Percentiles rank a stretch among this genome's conserved stretches.
Evolutionary conservation across 139 green algal genomes (phyloP).

Genomic region (Pycnococcus provasolii): DNA sequence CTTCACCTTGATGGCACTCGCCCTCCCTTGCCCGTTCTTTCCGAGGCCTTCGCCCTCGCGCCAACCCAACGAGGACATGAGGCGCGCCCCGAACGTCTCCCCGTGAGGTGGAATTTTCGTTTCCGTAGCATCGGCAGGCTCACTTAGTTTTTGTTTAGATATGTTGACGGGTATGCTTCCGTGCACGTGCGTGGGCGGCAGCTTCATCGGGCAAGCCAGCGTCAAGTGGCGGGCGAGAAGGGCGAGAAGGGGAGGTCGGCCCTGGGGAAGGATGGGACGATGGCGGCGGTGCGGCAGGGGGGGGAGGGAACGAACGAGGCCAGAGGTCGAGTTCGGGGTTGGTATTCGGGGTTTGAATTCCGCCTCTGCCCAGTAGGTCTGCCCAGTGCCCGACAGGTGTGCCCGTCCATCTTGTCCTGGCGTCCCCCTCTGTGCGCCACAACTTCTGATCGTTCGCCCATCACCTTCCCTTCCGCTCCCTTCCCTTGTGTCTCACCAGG

Average conservation of each 20-base stretch:
- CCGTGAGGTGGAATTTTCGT: neutral
- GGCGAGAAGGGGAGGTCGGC: neutral
- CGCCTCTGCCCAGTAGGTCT: too few relatives aligned
- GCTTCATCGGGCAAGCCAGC: neutral
- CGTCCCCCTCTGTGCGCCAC: too few relatives aligned
- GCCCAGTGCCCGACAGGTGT: too few relatives aligned
- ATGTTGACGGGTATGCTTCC: neutral
- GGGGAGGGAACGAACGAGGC: too few relatives aligned
- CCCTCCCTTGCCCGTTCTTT: constrained; percentile 2
- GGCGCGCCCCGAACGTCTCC: constrained; percentile 3
- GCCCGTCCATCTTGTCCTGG: too few relatives aligned
- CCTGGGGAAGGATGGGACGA: neutral
- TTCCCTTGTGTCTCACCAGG: too few relatives aligned
- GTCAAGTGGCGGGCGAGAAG: neutral
- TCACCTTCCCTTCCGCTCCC: too few relatives aligned
- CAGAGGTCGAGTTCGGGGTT: too few relatives aligned
- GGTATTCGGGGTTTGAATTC: too few relatives aligned
- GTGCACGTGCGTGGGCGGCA: neutral
- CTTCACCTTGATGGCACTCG: constrained; percentile 4
- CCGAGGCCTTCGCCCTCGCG: constrained; percentile 9
- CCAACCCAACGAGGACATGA: constrained; percentile 7
- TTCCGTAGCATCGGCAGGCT: neutral
- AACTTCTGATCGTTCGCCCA: too few relatives aligned
- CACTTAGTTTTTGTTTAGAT: neutral
- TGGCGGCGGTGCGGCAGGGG: neutral